Base-by-base conservation (phyloP, 2,329 filamentous ascomycete genomes). In the Cladophialophora yegresii region DNA sequence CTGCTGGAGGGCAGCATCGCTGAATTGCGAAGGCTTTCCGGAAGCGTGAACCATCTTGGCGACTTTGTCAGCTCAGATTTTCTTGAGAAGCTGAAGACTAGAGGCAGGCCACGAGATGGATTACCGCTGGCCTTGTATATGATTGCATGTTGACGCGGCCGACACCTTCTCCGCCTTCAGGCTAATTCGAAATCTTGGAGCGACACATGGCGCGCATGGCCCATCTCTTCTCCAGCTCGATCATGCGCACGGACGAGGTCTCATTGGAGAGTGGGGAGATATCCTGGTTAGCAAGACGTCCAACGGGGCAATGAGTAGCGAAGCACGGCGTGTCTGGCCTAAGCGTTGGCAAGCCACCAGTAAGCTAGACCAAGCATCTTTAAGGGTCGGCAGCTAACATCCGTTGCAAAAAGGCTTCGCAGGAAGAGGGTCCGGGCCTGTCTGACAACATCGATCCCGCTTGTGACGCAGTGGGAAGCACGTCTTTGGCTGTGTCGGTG, bases 1-100 rank as follows among this genome's bases (percentile, higher is more conserved):
- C 64, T 73, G 69, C 67, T 72, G 73, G 49, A 69, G 60, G 23
- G 63, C 70, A 55, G 67, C 68, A 64, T 70, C 64, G 47, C 50
- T 68, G 61, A 71, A 70, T 54, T 69, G 68, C 2, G 69, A 70
- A 20, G 57, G 47, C 43, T 62, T 63, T 22, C 49, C 53, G 3
- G 67, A 60, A 7, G 63, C 45, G 28, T 59, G 57, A 16, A 63
- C 68, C 65, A 70, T 68, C 16, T 63, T 71, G 59, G 33, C 43
- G 63, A 66, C 32, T 61, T 61, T 57, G n/a, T 40, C 40, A 10
- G 26, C 47, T 16, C 10, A 20, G 36, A 36, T 47, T 12, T 40
- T 36, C 43, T 47, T 10, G 53, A 43, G 54, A 47, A 49, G 47
- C 33, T 55, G 40, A 43, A 50, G 43, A 45, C 43, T 36, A 43